A percentile compares a stretch with the other conserved stretches of the same genome.
Conservation (phyloP, 306 rosid species). For the Luffa acutangula region DNA sequence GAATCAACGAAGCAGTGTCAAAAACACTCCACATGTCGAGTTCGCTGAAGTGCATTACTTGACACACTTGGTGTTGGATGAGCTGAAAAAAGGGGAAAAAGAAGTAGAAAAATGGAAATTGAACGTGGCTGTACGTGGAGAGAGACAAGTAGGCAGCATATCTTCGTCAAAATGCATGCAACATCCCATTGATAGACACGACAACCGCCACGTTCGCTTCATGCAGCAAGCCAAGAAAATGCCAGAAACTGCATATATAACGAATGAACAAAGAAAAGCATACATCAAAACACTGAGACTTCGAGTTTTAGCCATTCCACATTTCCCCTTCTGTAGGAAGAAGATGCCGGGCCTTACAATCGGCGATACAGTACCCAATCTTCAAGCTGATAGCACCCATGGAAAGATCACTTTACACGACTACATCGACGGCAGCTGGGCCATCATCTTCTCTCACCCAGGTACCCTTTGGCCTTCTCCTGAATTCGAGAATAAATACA, state of each 20-base stretch:
- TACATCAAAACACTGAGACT: not conserved
- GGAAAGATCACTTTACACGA: conserved; percentile 55
- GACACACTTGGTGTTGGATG: not conserved
- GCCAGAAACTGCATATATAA: conserved; percentile 7
- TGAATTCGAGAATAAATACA: not conserved
- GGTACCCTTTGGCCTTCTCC: conserved; percentile 11
- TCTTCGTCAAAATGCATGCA: not conserved
- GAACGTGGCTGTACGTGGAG: not conserved
- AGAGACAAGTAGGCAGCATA: not conserved
- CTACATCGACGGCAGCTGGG: conserved; percentile 41
- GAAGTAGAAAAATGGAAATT: not conserved
- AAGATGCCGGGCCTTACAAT: conserved; percentile 77
- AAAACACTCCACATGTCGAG: not conserved
- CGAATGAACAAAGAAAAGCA: not conserved
- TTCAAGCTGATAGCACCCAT: conserved; percentile 58
- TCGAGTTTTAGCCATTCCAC: not conserved
- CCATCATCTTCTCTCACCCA: conserved; percentile 84
- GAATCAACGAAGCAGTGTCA: not conserved
- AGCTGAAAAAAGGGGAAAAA: not conserved
- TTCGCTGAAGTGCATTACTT: not conserved
- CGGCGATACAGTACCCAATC: conserved; percentile 66
- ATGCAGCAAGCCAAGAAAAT: conserved; percentile 27
- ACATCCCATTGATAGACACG: not conserved
- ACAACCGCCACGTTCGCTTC: conserved; percentile 62
- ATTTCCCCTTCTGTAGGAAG: not conserved